Conservation (phyloP, 805 yeast genomes). For the Clavispora phyllophila region DNA sequence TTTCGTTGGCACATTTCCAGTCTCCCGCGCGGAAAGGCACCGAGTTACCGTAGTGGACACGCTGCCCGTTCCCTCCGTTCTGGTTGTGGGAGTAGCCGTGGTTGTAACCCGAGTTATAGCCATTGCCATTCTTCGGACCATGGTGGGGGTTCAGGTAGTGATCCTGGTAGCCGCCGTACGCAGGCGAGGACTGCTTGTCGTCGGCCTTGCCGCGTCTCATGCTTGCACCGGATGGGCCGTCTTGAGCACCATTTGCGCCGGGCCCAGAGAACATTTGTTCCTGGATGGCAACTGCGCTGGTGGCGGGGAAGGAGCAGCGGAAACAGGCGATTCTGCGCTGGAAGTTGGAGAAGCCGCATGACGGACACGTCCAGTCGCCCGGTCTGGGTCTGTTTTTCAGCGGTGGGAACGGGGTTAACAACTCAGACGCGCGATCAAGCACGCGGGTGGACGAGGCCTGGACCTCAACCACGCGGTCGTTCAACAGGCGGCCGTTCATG, state of each 20-base stretch:
- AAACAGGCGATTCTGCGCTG: slow-evolving; percentile 93
- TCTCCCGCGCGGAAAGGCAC: slow-evolving; percentile 98
- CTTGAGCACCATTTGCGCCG: slow-evolving; percentile 1
- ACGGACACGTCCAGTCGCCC: slow-evolving; percentile 97
- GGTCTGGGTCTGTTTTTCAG: slow-evolving; percentile 87
- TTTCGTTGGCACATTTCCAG: slow-evolving; percentile 82
- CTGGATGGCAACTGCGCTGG: slow-evolving; percentile 65
- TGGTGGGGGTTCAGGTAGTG: slow-evolving; percentile 13
- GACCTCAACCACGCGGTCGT: slow-evolving; percentile 74
- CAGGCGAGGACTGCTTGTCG: slow-evolving; percentile 9
- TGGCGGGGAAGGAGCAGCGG: slow-evolving; percentile 84
- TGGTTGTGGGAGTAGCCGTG: slow-evolving; percentile 13
- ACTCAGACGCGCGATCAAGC: slow-evolving; percentile 75
- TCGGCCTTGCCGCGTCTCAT: slow-evolving; percentile 9
- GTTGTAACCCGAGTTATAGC: slow-evolving; percentile 9
- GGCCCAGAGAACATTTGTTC: slow-evolving; percentile 45
- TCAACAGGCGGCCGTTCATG: slow-evolving; percentile 72
- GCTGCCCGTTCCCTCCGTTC: slow-evolving; percentile 11
- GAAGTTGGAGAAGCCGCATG: slow-evolving; percentile 92
- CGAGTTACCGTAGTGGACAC: slow-evolving; percentile 32
- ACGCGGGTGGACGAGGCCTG: slow-evolving; percentile 80
- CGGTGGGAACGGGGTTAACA: slow-evolving; percentile 79
- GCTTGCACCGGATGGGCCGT: background rate
- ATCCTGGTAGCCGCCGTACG: slow-evolving; percentile 8
- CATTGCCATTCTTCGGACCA: slow-evolving; percentile 4